Percentiles rank a stretch among this genome's conserved stretches.
Conservation (phyloP, 495 filamentous ascomycete species). For the Schizothecium vesticola region DNA sequence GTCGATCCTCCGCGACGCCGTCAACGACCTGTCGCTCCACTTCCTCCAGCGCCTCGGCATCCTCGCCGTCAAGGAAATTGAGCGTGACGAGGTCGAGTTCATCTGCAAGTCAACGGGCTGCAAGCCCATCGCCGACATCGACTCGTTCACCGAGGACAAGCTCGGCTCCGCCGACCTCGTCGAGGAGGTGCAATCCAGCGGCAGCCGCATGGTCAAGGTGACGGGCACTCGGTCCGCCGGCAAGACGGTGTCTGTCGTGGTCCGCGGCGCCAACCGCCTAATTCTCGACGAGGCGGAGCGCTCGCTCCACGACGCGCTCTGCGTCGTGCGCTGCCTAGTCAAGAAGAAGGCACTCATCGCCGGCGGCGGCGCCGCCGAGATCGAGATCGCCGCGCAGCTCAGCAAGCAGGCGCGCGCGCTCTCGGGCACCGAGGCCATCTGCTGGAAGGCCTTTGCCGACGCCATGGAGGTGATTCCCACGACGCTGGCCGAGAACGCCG, state of each 20-base stretch:
- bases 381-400: constrained; percentile 82
- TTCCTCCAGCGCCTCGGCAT: constrained; percentile 98
- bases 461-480: constrained; percentile 97
- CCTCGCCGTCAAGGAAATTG: constrained; percentile 91
- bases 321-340: constrained; percentile 93
- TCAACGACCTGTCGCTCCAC: constrained; percentile 94
- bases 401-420: constrained; percentile 74
- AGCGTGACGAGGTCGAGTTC: constrained; percentile 97
- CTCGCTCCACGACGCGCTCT: constrained; percentile 91
- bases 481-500: constrained; percentile 94
- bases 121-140: constrained; percentile 98
- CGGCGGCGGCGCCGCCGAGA: constrained; percentile 92
- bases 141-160: constrained; percentile 98
- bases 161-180: constrained; percentile 92
- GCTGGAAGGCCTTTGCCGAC: constrained; percentile 97
- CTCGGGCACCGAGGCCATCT: constrained; percentile 89
- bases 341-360: constrained; percentile 98
- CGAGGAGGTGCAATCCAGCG: constrained; percentile 82
- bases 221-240: constrained; percentile 77
- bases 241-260: constrained; percentile 89
- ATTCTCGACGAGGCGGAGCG: constrained; percentile 97
- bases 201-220: constrained; percentile 88
- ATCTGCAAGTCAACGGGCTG: constrained; percentile 97
- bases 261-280: constrained; percentile 86
- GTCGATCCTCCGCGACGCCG: constrained; percentile 93